Conservation (phyloP, 1,139 yeast genomes). For the Insectozyma bohioensis region DNA sequence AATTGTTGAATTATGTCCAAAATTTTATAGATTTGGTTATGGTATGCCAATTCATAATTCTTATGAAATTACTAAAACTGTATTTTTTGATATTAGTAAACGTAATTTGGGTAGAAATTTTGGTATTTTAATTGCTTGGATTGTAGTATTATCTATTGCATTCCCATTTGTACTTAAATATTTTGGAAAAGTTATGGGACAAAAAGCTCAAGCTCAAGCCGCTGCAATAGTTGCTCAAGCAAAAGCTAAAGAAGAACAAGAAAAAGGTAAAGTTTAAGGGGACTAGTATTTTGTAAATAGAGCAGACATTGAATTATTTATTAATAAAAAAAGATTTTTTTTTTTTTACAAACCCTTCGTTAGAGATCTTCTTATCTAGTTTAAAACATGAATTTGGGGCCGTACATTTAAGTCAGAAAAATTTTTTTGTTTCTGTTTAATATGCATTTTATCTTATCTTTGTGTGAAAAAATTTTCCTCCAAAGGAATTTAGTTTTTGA, state of each 20-base stretch:
- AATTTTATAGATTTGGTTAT: slow-evolving; percentile 38
- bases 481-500: too few relatives aligned
- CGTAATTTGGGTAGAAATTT: slow-evolving; percentile 38
- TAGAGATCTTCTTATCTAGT: background rate
- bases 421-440: too few relatives aligned
- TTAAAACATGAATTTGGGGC: too few relatives aligned
- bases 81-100: slow-evolving; percentile 36
- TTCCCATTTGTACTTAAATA: slow-evolving; percentile 43
- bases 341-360: too few relatives aligned
- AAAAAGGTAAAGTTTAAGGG: background rate
- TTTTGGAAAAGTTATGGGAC: slow-evolving; percentile 29
- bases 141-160: slow-evolving; percentile 24
- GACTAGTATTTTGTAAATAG: background rate
- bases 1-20: slow-evolving; percentile 34
- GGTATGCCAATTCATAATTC: slow-evolving; percentile 41
- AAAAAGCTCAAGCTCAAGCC: slow-evolving; percentile 21
- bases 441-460: too few relatives aligned
- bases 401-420: too few relatives aligned
- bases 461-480: too few relatives aligned
- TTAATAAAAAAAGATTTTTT: too few relatives aligned
- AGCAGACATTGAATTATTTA: background rate
- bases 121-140: slow-evolving; percentile 38
- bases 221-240: slow-evolving; percentile 9
- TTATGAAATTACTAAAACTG: slow-evolving; percentile 37
- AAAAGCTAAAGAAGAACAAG: slow-evolving; percentile 5